Evolutionary conservation across 805 yeast species (phyloP).

Genomic region (Barnettozyma botsteinii): DNA sequence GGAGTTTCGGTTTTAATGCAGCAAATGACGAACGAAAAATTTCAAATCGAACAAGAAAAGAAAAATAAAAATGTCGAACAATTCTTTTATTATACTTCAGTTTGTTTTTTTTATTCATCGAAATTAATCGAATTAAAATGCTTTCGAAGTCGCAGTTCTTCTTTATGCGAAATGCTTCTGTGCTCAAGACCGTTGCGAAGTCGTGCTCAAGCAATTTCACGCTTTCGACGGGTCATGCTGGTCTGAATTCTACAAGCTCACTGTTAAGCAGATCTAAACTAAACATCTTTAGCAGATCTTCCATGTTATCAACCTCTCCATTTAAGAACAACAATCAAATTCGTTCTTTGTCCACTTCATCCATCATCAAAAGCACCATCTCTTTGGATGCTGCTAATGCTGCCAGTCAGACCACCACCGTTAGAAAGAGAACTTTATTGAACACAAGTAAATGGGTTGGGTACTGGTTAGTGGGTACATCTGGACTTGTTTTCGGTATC

Average conservation of each 20-base stretch:
- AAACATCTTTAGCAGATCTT: slow-evolving; percentile 1
- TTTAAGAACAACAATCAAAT: slow-evolving; percentile 2
- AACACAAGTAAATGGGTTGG: slow-evolving; percentile 55
- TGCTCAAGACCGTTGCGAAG: slow-evolving; percentile 29
- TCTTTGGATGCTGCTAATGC: slow-evolving; percentile 2
- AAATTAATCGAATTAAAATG: slow-evolving; percentile 10
- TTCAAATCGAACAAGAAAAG: slow-evolving; percentile 3
- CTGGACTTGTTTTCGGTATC: slow-evolving; percentile 87
- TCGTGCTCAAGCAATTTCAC: slow-evolving; percentile 19
- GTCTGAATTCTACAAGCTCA: neutral
- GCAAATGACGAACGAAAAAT: slow-evolving; percentile 17
- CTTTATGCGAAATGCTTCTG: slow-evolving; percentile 49
- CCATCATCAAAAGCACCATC: slow-evolving; percentile 4
- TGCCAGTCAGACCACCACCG: neutral
- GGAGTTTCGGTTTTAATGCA: slow-evolving; percentile 1
- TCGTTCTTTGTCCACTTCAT: slow-evolving; percentile 11
- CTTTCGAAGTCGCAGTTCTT: slow-evolving; percentile 51
- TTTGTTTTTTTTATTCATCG: too few species aligned
- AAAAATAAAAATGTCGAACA: neutral
- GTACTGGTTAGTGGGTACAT: slow-evolving; percentile 82
- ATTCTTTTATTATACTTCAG: neutral
- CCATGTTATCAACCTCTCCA: neutral
- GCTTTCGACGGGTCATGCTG: slow-evolving; percentile 1
- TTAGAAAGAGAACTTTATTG: slow-evolving; percentile 17
- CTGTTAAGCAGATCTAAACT: slow-evolving; percentile 2